These are phyloP conservation scores for Arabidopsis lyrata DNA, from an alignment of 441 rosid genomes.

Conservation along the genomic window DNA sequence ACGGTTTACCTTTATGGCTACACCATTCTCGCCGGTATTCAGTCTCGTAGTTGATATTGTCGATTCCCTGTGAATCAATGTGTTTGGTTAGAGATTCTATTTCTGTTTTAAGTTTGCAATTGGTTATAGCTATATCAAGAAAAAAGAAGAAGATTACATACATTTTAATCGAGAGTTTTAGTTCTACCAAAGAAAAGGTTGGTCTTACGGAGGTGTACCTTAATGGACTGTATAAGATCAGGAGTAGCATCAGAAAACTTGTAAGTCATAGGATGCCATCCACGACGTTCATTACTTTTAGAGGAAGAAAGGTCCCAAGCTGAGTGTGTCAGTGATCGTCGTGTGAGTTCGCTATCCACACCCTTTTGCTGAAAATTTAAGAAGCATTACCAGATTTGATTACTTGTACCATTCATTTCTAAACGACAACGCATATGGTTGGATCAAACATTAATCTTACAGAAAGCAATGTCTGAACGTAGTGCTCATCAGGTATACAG, in stretches of 20 bases:
- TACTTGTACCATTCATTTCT: not conserved
- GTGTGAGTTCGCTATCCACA: conserved; percentile 82
- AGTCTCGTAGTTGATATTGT: conserved; percentile 86
- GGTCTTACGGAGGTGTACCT: conserved; percentile 54
- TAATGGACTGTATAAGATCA: conserved; percentile 71
- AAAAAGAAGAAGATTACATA: not conserved
- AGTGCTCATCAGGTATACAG: conserved; percentile 99
- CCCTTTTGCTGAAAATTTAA: conserved; percentile 74
- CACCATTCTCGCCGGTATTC: conserved; percentile 96
- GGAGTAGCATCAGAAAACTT: conserved; percentile 92
- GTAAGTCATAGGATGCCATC: conserved; percentile 97
- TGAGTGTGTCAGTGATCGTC: conserved; percentile 88
- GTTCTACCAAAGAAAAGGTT: not conserved
- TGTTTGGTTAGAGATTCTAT: not conserved
- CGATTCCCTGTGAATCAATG: conserved; percentile 60
- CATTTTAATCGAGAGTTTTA: not conserved
- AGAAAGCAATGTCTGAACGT: conserved; percentile 90
- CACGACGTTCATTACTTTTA: conserved; percentile 85
- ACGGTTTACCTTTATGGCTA: conserved; percentile 82
- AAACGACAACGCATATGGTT: not conserved
- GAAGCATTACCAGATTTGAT: conserved; percentile 12
- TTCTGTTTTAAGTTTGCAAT: conserved; percentile 1
- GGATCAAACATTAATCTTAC: conserved; percentile 61
- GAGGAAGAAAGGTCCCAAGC: conserved; percentile 93
- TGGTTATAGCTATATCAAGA: conserved; percentile 5